Conservation (phyloP, 768 basidiomycete genomes). For the Suillus cothurnatus region DNA sequence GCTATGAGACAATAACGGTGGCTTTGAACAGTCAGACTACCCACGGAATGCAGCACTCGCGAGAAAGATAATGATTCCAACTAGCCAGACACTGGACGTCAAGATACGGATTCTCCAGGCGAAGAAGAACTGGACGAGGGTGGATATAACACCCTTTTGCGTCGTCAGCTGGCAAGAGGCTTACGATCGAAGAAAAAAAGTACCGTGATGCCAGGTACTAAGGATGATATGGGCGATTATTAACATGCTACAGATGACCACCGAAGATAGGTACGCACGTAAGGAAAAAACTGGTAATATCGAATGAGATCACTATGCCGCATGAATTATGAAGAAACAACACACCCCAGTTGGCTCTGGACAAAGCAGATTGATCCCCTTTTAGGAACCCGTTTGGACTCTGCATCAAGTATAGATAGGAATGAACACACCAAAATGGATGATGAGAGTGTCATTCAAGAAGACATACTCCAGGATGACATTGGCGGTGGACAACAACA, state of each 20-base stretch:
- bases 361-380: constrained; percentile 21
- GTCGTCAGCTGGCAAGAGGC: background rate
- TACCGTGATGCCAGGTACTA: constrained; percentile 29
- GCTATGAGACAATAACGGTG: constrained; percentile 8
- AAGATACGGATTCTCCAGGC: constrained; percentile 30
- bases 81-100: constrained; percentile 13
- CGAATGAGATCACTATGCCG: background rate
- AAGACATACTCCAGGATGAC: constrained; percentile 27
- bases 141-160: constrained; percentile 26
- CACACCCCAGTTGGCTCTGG: constrained; percentile 27
- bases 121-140: constrained; percentile 31
- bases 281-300: constrained; percentile 31
- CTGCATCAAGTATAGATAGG: background rate
- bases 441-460: constrained; percentile 27
- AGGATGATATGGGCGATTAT: background rate
- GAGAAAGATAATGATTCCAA: constrained; percentile 16
- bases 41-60: constrained; percentile 23
- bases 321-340: background rate
- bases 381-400: background rate
- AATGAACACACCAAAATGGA: constrained; percentile 24
- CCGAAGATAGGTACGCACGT: constrained; percentile 15
- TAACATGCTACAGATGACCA: constrained; percentile 6
- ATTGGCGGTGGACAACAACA: constrained; percentile 27
- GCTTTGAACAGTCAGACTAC: constrained; percentile 4
- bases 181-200: background rate